Percentiles rank a stretch among this genome's conserved stretches.
Evolutionary conservation across 108 stramenopile genomes (phyloP).

Genomic region (Skeletonema tropicum): DNA sequence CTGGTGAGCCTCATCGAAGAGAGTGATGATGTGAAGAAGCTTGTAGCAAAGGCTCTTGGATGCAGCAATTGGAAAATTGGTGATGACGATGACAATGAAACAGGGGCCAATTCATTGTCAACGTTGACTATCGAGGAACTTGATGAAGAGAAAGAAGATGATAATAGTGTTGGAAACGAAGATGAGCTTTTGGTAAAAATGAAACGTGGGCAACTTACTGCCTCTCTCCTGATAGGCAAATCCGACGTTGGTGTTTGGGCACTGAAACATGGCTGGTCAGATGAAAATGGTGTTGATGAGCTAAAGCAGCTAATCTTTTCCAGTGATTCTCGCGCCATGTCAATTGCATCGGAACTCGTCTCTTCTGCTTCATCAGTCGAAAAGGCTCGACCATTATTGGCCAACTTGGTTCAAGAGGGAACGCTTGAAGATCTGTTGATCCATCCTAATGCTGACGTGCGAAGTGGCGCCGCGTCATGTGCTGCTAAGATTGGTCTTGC

Average conservation of each 20-base stretch:
- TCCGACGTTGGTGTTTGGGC: constrained; percentile 78
- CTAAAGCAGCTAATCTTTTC: constrained; percentile 62
- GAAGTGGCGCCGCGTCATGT: constrained; percentile 83
- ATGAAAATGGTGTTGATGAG: constrained; percentile 43
- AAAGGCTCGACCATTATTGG: constrained; percentile 58
- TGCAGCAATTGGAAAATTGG: constrained; percentile 43
- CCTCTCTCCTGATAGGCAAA: constrained; percentile 69
- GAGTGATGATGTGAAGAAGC: constrained; percentile 62
- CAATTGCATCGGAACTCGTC: constrained; percentile 80
- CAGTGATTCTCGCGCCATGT: constrained; percentile 67
- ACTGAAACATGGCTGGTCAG: constrained; percentile 66
- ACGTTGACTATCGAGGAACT: constrained; percentile 72
- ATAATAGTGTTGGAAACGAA: constrained; percentile 13
- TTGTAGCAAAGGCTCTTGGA: constrained; percentile 50
- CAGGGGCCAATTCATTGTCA: constrained; percentile 24
- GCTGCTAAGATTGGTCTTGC: constrained; percentile 86
- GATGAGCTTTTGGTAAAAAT: constrained; percentile 50
- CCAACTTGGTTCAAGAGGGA: constrained; percentile 57
- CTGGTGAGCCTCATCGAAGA: constrained; percentile 63
- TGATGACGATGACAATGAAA: constrained; percentile 32
- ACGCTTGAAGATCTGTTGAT: constrained; percentile 61
- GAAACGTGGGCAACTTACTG: constrained; percentile 68
- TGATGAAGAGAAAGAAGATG: constrained; percentile 61
- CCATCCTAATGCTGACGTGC: constrained; percentile 69
- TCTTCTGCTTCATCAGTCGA: constrained; percentile 80